Percentiles rank a stretch among this genome's conserved stretches.
phyloP scores from a whole-genome alignment of 495 filamentous ascomycete species.

The Penicillium turbatum region DNA sequence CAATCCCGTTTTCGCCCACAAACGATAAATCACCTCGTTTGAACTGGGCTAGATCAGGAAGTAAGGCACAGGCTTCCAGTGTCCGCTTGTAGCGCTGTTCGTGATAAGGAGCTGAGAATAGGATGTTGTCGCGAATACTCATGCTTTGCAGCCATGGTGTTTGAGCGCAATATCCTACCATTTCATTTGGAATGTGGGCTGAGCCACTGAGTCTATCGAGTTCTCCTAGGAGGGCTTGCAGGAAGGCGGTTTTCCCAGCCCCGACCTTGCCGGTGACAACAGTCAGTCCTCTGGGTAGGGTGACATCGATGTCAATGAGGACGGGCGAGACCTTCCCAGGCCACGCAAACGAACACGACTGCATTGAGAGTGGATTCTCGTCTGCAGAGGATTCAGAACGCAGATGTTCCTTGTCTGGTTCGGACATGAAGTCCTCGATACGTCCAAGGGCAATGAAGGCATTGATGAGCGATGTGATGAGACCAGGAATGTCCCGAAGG shows the following conservation, averaged over 20 bases:
- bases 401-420: slow-evolving; percentile 64
- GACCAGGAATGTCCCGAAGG: slow-evolving; percentile 62
- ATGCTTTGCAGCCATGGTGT: slow-evolving; percentile 90
- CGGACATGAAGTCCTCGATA: slow-evolving; percentile 77
- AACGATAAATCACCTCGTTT: slow-evolving; percentile 65
- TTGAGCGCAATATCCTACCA: slow-evolving; percentile 77
- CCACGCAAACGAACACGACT: slow-evolving; percentile 71
- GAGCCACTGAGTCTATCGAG: slow-evolving; percentile 62
- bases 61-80: slow-evolving; percentile 59
- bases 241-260: slow-evolving; percentile 72
- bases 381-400: slow-evolving; percentile 30
- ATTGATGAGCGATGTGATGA: slow-evolving; percentile 70
- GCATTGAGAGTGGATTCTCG: slow-evolving; percentile 43
- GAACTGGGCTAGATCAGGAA: slow-evolving; percentile 59
- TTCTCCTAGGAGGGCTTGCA: slow-evolving; percentile 76
- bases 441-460: slow-evolving; percentile 70
- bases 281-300: slow-evolving; percentile 61
- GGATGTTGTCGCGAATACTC: slow-evolving; percentile 81
- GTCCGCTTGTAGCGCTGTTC: slow-evolving; percentile 55
- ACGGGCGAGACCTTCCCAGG: slow-evolving; percentile 59
- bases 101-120: slow-evolving; percentile 71
- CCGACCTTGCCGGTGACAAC: slow-evolving; percentile 69
- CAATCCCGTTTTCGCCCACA: slow-evolving; percentile 66
- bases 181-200: slow-evolving; percentile 56
- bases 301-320: slow-evolving; percentile 57